Base-by-base conservation (phyloP, 1,139 yeast species). In the Pneumocystis murina region DNA sequence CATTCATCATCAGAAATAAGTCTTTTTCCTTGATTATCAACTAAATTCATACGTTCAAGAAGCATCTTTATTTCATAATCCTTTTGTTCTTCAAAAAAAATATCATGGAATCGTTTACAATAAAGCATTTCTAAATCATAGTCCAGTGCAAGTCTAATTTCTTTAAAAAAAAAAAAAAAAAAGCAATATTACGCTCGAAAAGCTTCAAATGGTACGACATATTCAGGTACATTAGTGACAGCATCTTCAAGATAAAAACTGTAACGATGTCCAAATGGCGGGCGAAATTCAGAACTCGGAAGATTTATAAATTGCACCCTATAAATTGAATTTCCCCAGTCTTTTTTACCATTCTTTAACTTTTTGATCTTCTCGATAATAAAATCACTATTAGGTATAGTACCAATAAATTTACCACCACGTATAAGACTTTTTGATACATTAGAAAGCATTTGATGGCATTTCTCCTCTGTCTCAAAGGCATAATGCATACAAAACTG, bases 401-500 rank as follows among this genome's bases (percentile, higher is more conserved):
- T 94, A 1, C 97, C 98, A 66, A 92, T 81, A 71, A 94, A 91
- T 63, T 79, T 78, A 0, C 98, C 97, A 1, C 97, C 97, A 0
- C 84, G 78, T 69, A 82, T 82, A 66, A 92, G 78, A 0, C 92
- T 84, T 66, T 84, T 79, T 2, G 95, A 79, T 2, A 94, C 86
- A 71, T 92, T 94, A 54, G 81, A 79, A 64, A 92, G 76, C 69
- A 92, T 77, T 59, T 80, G 82, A 66, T 89, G 80, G 0, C 90
- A 92, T 67, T 88, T 86, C 57, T 80, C 83, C 72, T 91, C 97
- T 2, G 86, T 80, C 70, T 88, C 94, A 76, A 90, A 92, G 0
- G 97, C 96, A 76, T 92, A 92, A 73, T 92, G 99, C 74, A 92
- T 76, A 62, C 96, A 87, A 73, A 92, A 92, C 73, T 94, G 98